Base-by-base conservation (phyloP, 441 rosid species). In the Erodium texanum region DNA sequence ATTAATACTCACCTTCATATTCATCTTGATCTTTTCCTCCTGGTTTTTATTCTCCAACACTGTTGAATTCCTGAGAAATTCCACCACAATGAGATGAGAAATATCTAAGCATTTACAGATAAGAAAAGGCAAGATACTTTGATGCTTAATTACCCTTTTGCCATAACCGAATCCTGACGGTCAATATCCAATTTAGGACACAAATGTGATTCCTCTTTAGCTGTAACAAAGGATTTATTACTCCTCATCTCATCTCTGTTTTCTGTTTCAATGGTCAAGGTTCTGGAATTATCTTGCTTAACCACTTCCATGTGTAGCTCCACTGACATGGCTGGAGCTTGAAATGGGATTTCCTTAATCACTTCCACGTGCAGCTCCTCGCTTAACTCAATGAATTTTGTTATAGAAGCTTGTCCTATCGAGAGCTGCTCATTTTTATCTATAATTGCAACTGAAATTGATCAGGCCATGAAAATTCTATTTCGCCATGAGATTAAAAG, bases 61-160 rank as follows among this genome's bases (percentile, higher is more conserved):
- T 0, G 58, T 43, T 12, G 63, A 66, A 3, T 19, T 52, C 73
- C 85, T 84, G 77, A 22, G 66, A 64, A 48, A 22, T 29, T 29
- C 34, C 34, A 29, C 34, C 34, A 29, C 34, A 29, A 1, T 12
- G 75, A 32, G 64, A 67, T 59, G 34, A 22, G n/a, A 62, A 41
- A n/a, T 68, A 56, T 29, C 34, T 29, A 29, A 29, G 34, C 34
- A 29, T 29, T 7, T 29, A 7, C 19, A 27, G 34, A 64, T 68
- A 63, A 69, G n/a, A 71, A 29, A 29, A 29, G 34, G 34, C 34
- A 29, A 29, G 34, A 29, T 29, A 3, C 34, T 29, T 2, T 54
- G 23, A 54, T 54, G 61, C 10, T 54, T 54, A 29, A 29, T 29
- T 29, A 54, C 89, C 66, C 75, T 79, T 74, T 72, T 43, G 75